These are phyloP conservation scores for Poa annua DNA, from an alignment of 176 grass and related monocot species.

Conservation along the genomic window DNA sequence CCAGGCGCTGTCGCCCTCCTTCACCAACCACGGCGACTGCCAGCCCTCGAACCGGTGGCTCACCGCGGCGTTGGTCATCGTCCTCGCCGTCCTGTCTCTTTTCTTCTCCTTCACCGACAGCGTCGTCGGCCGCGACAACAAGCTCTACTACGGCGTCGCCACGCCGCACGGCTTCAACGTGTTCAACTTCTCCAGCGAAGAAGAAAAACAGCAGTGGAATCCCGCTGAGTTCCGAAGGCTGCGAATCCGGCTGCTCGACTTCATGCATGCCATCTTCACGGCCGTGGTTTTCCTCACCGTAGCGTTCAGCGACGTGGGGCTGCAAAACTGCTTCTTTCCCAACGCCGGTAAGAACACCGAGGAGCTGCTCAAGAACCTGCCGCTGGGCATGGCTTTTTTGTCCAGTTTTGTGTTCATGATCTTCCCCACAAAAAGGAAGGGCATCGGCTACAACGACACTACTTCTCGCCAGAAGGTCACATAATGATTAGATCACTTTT, in stretches of 20 bases:
- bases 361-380: neutral
- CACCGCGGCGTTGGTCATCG: neutral
- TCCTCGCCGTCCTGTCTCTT: neutral
- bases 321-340: neutral
- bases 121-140: neutral
- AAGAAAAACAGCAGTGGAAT: neutral
- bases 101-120: constrained; percentile 25
- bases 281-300: neutral
- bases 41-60: constrained; percentile 34
- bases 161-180: neutral
- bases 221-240: neutral
- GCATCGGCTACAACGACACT: neutral
- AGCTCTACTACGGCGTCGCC: constrained; percentile 4
- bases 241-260: neutral
- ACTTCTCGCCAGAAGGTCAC: neutral
- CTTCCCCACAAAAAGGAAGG: constrained; percentile 9
- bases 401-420: constrained; percentile 17
- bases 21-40: constrained; percentile 60
- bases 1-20: constrained; percentile 68
- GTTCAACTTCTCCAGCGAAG: neutral
- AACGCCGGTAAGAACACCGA: neutral
- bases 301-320: neutral
- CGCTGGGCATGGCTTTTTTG: neutral
- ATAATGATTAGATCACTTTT: neutral
- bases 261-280: neutral